Evolutionary conservation across 2,329 filamentous ascomycete species (phyloP).

Genomic region (Zymoseptoria pseudotritici): DNA sequence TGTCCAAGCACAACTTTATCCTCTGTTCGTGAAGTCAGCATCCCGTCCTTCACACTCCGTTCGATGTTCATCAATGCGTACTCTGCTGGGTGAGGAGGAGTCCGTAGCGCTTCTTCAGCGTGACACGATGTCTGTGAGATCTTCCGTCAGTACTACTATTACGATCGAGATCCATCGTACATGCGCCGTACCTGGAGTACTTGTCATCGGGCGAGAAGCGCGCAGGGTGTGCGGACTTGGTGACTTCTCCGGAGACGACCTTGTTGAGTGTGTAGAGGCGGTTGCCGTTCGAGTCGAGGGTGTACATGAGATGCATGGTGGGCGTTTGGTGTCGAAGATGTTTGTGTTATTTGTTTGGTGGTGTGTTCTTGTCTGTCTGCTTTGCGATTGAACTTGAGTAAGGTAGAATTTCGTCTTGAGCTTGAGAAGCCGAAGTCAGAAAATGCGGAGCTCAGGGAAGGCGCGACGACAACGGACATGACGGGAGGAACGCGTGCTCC

Average conservation of each 20-base stretch:
- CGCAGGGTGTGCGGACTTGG: constrained; percentile 92
- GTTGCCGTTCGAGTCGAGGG: constrained; percentile 71
- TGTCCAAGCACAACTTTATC: constrained; percentile 39
- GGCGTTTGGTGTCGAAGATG: constrained; percentile 4
- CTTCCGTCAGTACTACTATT: background rate
- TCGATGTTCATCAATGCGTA: constrained; percentile 14
- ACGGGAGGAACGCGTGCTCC: background rate
- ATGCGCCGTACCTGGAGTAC: constrained; percentile 63
- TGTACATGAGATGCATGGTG: constrained; percentile 76
- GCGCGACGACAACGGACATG: background rate
- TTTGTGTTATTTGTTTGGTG: background rate
- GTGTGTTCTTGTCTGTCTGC: background rate
- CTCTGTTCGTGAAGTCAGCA: constrained; percentile 26
- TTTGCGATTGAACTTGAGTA: background rate
- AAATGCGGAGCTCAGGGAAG: background rate
- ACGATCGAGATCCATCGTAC: background rate
- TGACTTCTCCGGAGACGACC: constrained; percentile 70
- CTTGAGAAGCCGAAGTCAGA: background rate
- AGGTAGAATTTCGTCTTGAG: background rate
- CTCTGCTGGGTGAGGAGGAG: constrained; percentile 72
- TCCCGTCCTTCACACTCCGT: background rate
- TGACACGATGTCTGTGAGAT: constrained; percentile 69
- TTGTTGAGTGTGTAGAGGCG: constrained; percentile 95
- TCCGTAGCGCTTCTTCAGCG: constrained; percentile 86
- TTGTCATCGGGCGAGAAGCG: constrained; percentile 98